Evolutionary conservation across 202 grass and related monocot species (phyloP).

Genomic region (Saccharum hybrid): DNA sequence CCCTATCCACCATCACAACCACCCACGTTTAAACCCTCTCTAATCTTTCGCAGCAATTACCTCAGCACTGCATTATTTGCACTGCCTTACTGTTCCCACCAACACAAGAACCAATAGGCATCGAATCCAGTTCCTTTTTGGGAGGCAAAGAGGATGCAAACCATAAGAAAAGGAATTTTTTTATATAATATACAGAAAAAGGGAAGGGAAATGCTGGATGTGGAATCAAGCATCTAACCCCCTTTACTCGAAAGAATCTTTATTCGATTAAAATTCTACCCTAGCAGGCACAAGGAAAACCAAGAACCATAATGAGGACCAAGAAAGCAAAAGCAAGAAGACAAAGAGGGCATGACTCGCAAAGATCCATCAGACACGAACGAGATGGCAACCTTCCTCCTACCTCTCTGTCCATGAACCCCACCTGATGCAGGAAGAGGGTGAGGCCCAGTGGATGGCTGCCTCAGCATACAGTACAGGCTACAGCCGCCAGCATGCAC

Average conservation of each 20-base stretch:
- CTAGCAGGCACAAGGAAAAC: not conserved
- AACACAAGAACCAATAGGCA: not conserved
- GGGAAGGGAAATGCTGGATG: not conserved
- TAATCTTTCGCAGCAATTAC: slow-evolving; percentile 1
- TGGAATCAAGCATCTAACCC: slow-evolving; percentile 27
- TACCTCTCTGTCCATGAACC: too few relatives aligned
- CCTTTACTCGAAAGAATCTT: slow-evolving; percentile 11
- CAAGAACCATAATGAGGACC: not conserved
- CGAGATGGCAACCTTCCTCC: too few relatives aligned
- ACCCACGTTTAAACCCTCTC: not conserved
- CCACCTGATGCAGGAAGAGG: too few relatives aligned
- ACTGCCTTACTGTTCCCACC: slow-evolving; percentile 4
- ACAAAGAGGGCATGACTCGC: slow-evolving; percentile 22
- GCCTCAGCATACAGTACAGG: too few relatives aligned
- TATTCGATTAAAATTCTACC: slow-evolving; percentile 23
- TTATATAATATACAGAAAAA: not conserved
- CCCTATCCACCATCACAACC: slow-evolving; percentile 23
- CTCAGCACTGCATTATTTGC: slow-evolving; percentile 29
- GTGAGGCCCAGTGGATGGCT: too few relatives aligned
- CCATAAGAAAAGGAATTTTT: not conserved
- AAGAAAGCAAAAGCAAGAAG: slow-evolving; percentile 24
- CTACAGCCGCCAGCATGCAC: too few relatives aligned
- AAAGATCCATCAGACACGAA: too few relatives aligned
- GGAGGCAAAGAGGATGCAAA: slow-evolving; percentile 5
- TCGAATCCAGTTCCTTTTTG: not conserved